Percentiles rank a stretch among this genome's conserved stretches.
Conservation (phyloP, 2,329 filamentous ascomycete species). For the Aspergillus ruber region DNA sequence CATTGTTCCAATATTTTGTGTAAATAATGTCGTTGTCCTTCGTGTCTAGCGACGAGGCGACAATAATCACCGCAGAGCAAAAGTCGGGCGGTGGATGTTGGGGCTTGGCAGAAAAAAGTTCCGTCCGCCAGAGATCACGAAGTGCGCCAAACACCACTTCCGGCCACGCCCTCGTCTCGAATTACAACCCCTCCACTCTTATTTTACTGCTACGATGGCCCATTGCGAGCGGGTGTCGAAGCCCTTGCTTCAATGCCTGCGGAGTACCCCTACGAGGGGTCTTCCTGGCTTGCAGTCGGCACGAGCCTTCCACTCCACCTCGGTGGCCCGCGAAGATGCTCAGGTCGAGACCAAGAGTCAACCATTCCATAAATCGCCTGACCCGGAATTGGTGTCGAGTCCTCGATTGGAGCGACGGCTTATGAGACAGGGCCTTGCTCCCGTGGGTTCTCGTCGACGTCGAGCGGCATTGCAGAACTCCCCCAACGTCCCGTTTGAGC, state of each 20-base stretch:
- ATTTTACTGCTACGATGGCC: conserved; percentile 25
- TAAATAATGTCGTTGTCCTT: background rate
- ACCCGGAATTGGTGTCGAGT: conserved; percentile 64
- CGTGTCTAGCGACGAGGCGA: background rate
- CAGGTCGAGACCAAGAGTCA: conserved; percentile 33
- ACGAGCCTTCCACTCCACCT: conserved; percentile 46
- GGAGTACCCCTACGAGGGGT: conserved; percentile 28
- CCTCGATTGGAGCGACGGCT: conserved; percentile 61
- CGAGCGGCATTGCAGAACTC: conserved; percentile 63
- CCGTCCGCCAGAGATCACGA: conserved; percentile 17
- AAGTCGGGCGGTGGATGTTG: conserved; percentile 20
- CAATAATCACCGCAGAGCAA: conserved; percentile 16
- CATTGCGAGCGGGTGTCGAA: conserved; percentile 39
- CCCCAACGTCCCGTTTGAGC: conserved; percentile 75
- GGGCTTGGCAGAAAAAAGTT: conserved; percentile 29
- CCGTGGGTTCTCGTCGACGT: conserved; percentile 77
- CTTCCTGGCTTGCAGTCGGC: conserved; percentile 29
- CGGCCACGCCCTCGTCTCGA: conserved; percentile 12
- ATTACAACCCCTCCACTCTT: conserved; percentile 8
- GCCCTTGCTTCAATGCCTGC: conserved; percentile 38
- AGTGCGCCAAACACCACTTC: conserved; percentile 14
- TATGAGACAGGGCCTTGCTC: conserved; percentile 60
- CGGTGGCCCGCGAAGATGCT: conserved; percentile 37
- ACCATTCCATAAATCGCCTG: conserved; percentile 41
- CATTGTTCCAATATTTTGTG: conserved; percentile 22